Evolutionary conservation across 2,329 filamentous ascomycete genomes (phyloP).

Genomic region (Acrocalymma vagum): DNA sequence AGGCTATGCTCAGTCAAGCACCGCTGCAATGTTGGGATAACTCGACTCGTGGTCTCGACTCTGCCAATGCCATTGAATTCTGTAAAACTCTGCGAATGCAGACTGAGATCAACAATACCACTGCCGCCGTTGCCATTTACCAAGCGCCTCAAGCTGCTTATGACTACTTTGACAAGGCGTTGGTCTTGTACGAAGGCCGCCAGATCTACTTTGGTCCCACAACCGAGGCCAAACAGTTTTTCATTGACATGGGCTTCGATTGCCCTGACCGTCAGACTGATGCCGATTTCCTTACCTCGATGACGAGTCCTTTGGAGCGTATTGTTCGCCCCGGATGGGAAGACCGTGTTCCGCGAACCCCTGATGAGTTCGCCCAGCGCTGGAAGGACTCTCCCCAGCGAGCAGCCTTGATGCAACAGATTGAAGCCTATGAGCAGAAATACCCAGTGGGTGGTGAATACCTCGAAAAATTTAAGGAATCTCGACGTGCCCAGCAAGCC

Average conservation of each 20-base stretch:
- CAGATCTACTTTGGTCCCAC: constrained; percentile 76
- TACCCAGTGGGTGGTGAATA: constrained; percentile 56
- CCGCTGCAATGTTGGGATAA: constrained; percentile 80
- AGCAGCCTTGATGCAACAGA: constrained; percentile 51
- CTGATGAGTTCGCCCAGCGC: constrained; percentile 58
- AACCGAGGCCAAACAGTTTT: constrained; percentile 72
- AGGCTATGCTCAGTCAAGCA: constrained; percentile 73
- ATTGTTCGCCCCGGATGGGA: constrained; percentile 55
- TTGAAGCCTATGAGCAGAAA: constrained; percentile 56
- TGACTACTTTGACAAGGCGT: constrained; percentile 74
- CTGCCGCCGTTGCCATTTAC: constrained; percentile 77
- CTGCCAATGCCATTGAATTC: constrained; percentile 79
- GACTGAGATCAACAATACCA: constrained; percentile 72
- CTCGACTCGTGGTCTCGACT: constrained; percentile 77
- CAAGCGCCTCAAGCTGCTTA: constrained; percentile 75
- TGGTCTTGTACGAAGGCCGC: constrained; percentile 72
- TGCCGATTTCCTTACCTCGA: constrained; percentile 79
- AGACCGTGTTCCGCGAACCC: constrained; percentile 56
- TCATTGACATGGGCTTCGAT: constrained; percentile 74
- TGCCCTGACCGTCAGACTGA: constrained; percentile 77
- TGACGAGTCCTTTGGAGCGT: constrained; percentile 64
- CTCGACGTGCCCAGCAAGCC: constrained; percentile 56
- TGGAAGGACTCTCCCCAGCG: constrained; percentile 65
- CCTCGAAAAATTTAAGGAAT: constrained; percentile 55
- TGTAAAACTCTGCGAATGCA: constrained; percentile 74